A percentile compares a stretch with the other conserved stretches of the same genome.
Evolutionary conservation across 257 asterid species (phyloP).

Genomic region (Paulownia fortunei): DNA sequence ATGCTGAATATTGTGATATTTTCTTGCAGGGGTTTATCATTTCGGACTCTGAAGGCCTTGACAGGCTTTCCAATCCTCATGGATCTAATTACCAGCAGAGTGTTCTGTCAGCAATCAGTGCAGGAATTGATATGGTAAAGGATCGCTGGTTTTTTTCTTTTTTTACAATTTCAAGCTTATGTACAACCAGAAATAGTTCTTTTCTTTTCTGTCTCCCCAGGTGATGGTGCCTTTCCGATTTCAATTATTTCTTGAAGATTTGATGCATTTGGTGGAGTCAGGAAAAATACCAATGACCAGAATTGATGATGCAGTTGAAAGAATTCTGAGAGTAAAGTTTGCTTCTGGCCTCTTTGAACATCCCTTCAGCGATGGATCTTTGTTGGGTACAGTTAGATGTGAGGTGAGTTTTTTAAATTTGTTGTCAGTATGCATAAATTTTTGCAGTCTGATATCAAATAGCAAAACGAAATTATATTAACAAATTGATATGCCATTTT

Average conservation of each 20-base stretch:
- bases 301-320: constrained; percentile 85
- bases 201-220: constrained; percentile 43
- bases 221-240: constrained; percentile 85
- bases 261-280: constrained; percentile 64
- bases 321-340: constrained; percentile 84
- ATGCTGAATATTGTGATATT: not conserved
- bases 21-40: constrained; percentile 73
- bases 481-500: not conserved
- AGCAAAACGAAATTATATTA: not conserved
- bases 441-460: not conserved
- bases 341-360: constrained; percentile 78
- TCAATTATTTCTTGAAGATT: constrained; percentile 59
- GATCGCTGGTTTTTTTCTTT: not conserved
- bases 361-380: constrained; percentile 62
- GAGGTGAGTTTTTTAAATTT: constrained; percentile 48
- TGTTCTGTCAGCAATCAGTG: constrained; percentile 64
- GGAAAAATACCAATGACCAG: constrained; percentile 71
- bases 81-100: constrained; percentile 72
- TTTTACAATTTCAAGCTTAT: constrained; percentile 4
- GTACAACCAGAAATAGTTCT: not conserved
- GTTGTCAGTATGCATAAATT: not conserved
- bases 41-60: constrained; percentile 81
- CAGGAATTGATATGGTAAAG: constrained; percentile 86
- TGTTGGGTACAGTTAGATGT: constrained; percentile 65
- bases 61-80: constrained; percentile 71